phyloP scores from a whole-genome alignment of 768 basidiomycete species.

The Termitomyces eurrhizus region DNA sequence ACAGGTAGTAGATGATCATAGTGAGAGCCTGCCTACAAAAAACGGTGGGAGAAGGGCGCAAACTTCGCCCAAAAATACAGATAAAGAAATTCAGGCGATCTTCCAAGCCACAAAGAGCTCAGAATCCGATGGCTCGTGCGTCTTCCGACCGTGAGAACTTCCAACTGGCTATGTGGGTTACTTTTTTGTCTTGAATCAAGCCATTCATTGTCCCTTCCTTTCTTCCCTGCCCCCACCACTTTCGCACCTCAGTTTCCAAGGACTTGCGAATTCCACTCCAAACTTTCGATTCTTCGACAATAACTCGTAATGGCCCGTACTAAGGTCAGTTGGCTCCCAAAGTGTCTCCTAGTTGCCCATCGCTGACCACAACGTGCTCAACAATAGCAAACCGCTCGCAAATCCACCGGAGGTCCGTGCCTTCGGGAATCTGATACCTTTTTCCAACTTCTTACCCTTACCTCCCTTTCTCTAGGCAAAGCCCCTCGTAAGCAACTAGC shows the following conservation, averaged over 20 bases:
- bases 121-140: constrained; percentile 49
- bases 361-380: constrained; percentile 27
- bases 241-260: constrained; percentile 21
- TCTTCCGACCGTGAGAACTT: constrained; percentile 46
- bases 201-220: constrained; percentile 28
- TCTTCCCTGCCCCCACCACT: constrained; percentile 35
- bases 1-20: background rate
- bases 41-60: constrained; percentile 15
- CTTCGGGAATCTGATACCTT: constrained; percentile 17
- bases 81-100: constrained; percentile 35
- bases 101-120: constrained; percentile 47
- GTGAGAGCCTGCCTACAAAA: constrained; percentile 15
- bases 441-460: constrained; percentile 13
- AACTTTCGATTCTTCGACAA: constrained; percentile 19
- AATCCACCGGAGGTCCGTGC: constrained; percentile 91
- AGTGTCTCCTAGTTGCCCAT: constrained; percentile 11
- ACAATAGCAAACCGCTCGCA: constrained; percentile 94
- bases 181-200: constrained; percentile 29
- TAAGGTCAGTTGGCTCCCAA: constrained; percentile 49
- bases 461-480: constrained; percentile 52
- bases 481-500: constrained; percentile 94
- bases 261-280: constrained; percentile 22
- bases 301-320: constrained; percentile 73
- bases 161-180: constrained; percentile 33
- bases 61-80: constrained; percentile 22